Conservation (phyloP, 2,329 filamentous ascomycete genomes). For the Pyricularia sp. region DNA sequence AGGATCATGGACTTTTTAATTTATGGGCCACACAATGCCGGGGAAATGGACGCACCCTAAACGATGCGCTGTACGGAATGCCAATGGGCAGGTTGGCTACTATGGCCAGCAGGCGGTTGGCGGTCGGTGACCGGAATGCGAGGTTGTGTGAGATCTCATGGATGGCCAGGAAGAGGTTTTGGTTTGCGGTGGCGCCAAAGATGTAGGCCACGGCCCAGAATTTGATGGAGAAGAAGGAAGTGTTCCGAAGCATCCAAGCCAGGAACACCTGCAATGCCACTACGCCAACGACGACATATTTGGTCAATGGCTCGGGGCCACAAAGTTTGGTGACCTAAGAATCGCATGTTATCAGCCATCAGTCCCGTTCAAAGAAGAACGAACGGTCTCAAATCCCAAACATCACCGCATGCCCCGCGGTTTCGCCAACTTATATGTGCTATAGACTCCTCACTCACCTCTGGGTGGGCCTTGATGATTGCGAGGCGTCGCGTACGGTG, state of each 20-base stretch:
- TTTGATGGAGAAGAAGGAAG: constrained; percentile 66
- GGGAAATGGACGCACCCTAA: constrained; percentile 48
- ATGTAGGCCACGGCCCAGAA: constrained; percentile 85
- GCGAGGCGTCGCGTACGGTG: constrained; percentile 80
- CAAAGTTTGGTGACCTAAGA: constrained; percentile 85
- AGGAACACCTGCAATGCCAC: constrained; percentile 68
- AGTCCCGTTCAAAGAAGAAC: background rate
- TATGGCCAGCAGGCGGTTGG: constrained; percentile 79
- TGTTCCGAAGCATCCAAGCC: constrained; percentile 64
- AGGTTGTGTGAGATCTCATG: constrained; percentile 98
- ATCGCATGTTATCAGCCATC: background rate
- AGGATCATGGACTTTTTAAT: constrained; percentile 10
- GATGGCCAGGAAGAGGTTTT: constrained; percentile 96
- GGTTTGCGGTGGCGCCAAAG: constrained; percentile 88
- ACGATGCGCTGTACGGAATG: constrained; percentile 89
- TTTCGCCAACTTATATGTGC: background rate
- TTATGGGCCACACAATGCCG: background rate
- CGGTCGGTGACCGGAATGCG: constrained; percentile 68
- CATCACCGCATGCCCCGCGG: background rate
- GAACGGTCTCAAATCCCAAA: too few species aligned
- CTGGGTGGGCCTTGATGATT: constrained; percentile 96
- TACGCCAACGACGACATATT: constrained; percentile 78
- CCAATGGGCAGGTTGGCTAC: constrained; percentile 94
- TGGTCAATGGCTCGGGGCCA: constrained; percentile 88
- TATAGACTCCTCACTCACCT: constrained; percentile 39